Evolutionary conservation across 2,329 filamentous ascomycete species (phyloP).

Genomic region (Aureobasidium namibiae): DNA sequence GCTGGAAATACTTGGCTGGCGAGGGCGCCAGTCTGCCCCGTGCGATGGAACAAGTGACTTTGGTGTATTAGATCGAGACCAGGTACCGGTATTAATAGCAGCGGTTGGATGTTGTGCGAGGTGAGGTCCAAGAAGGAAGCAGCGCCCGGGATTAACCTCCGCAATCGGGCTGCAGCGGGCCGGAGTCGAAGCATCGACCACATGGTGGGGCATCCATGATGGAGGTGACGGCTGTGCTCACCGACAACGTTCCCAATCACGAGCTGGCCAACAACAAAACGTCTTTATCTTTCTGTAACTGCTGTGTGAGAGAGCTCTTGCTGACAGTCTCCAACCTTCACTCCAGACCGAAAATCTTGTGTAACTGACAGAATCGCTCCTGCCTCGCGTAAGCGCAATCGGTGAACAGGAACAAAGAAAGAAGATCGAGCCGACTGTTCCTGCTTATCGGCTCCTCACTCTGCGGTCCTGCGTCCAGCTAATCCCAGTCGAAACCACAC

Average conservation of each 20-base stretch:
- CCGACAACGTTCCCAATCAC: constrained; percentile 9
- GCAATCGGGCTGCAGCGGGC: constrained; percentile 7
- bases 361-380: neutral
- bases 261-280: constrained; percentile 1
- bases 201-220: constrained; percentile 7
- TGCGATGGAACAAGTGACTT: neutral
- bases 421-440: neutral
- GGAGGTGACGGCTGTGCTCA: constrained; percentile 8
- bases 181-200: neutral
- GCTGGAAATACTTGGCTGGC: neutral
- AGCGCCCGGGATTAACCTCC: constrained; percentile 3
- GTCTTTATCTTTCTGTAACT: neutral
- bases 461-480: constrained; percentile 5
- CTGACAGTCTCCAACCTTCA: neutral
- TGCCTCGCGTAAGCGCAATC: constrained; percentile 1
- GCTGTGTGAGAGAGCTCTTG: neutral
- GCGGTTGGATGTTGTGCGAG: neutral
- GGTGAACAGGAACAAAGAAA: constrained; percentile 4
- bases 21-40: neutral
- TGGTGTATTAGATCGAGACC: neutral
- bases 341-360: neutral
- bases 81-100: neutral
- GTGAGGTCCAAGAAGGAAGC: neutral
- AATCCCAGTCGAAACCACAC: constrained; percentile 5
- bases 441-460: constrained; percentile 12